Conservation (phyloP, 2,329 filamentous ascomycete species). For the Xylaria sp. region DNA sequence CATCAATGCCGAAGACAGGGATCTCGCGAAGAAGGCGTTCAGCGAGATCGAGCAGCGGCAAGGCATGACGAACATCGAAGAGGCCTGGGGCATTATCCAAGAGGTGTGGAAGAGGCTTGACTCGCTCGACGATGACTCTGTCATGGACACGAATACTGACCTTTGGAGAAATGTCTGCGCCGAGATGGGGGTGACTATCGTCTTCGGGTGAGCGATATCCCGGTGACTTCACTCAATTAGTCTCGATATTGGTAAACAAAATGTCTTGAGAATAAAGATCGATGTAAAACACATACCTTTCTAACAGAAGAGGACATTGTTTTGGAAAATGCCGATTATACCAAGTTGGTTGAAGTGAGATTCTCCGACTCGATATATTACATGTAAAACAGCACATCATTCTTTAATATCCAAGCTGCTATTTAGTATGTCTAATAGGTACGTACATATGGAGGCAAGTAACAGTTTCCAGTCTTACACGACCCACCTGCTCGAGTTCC, state of each 20-base stretch:
- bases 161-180: constrained; percentile 68
- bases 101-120: constrained; percentile 70
- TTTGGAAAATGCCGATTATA: not conserved
- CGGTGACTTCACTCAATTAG: not conserved
- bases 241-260: not conserved
- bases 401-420: too few relatives aligned
- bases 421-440: too few relatives aligned
- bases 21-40: constrained; percentile 64
- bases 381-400: too few relatives aligned
- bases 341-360: too few relatives aligned
- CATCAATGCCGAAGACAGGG: constrained; percentile 59
- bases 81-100: constrained; percentile 69
- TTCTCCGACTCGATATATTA: too few relatives aligned
- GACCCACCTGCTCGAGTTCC: not conserved
- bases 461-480: too few relatives aligned
- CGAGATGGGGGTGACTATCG: constrained; percentile 68
- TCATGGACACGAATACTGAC: constrained; percentile 50
- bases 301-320: not conserved
- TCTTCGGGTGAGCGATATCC: constrained; percentile 62
- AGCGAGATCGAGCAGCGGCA: constrained; percentile 65
- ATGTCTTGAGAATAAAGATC: too few relatives aligned
- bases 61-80: constrained; percentile 73
- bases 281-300: too few relatives aligned
- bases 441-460: too few relatives aligned
- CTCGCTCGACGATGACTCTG: constrained; percentile 42